Evolutionary conservation across 139 green algal genomes (phyloP), one percentile per base, ranked within the genome.

Genomic region (Eudorina sp.): DNA sequence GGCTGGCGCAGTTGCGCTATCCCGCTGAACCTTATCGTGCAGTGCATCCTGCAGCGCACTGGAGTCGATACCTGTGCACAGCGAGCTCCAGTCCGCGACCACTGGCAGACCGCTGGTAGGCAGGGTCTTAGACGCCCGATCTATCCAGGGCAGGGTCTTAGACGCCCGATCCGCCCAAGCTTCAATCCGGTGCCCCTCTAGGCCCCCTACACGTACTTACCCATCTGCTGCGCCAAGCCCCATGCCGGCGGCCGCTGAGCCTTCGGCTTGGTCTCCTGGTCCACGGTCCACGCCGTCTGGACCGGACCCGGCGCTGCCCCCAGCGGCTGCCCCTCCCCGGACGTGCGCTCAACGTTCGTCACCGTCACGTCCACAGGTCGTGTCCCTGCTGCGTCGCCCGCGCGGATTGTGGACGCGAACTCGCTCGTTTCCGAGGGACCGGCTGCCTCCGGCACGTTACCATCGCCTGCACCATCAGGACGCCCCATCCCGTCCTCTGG

Each of bases 401-500:
- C 88, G 11, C 80, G 66, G 3, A 89, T 80, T 8, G 72, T 91
- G 25, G 80, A 73, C 60, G 83, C 88, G 66, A 91, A 89, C 21
- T 86, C 87, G 81, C 62, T 74, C 36, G 66, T 29, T 75, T 40
- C 86, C 36, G 53, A 51, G 23, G 25, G n/a, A 21, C 25, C 68
- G 29, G 74, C 31, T 18, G 64, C 64, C 5, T 81, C 60, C 16
- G 53, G 68, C 27, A 48, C 46, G 45, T 14, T 18, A 79, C 53
- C 81, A 86, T 91, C 85, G 68, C 76, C 86, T 78, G 76, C 74
- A 25, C n/a, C n/a, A n/a, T n/a, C n/a, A n/a, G n/a, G n/a, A n/a
- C n/a, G n/a, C n/a, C n/a, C n/a, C n/a, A n/a, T n/a, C n/a, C n/a
- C n/a, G n/a, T n/a, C n/a, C n/a, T n/a, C n/a, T n/a, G n/a, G n/a